Evolutionary conservation across 352 stramenopile species (phyloP), one percentile per base, ranked within the genome.

Genomic region (Phytophthora boehmeriae): DNA sequence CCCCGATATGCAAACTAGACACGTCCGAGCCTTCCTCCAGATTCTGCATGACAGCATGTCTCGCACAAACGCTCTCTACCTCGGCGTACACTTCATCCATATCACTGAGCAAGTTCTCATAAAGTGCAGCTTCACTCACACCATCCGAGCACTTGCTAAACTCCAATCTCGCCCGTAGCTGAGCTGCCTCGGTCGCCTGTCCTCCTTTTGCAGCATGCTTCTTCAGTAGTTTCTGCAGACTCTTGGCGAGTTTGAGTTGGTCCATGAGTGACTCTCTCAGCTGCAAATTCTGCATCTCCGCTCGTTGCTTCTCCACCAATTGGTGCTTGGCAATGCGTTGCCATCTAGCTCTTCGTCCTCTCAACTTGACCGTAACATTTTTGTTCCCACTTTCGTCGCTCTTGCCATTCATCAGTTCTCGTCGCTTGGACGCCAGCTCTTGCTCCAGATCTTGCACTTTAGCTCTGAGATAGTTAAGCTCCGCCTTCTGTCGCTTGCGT

Each of bases 401-500:
- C 2, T 49, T 54, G 19, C 39, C 32, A 9, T 45, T 36, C 51
- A 67, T 68, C 1, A 71, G 34, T 16, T 51, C 28, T 4, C 42
- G 50, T 45, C 52, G 38, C 25, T 48, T 58, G 39, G 36, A 34
- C 27, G 59, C 47, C 38, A 88, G 62, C 48, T 86, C 51, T 13
- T 53, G 17, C 46, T 88, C 75, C 22, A 88, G 56, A 20, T 71
- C 62, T 14, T 65, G 52, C 20, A 86, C 80, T 52, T 79, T 78
- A 11, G 61, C 17, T 9, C 77, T 70, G 11, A 89, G 65, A 47
- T 85, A 87, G 28, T 50, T 59, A 13, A 89, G 54, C 63, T 89
- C 80, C 44, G 82, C 61, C 49, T 87, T 82, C 58, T 83, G 77
- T 22, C 75, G 67, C 61, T 68, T 72, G 20, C 77, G 71, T 13